phyloP scores from a whole-genome alignment of 108 stramenopile genomes.

The Cyclotella atomus region DNA sequence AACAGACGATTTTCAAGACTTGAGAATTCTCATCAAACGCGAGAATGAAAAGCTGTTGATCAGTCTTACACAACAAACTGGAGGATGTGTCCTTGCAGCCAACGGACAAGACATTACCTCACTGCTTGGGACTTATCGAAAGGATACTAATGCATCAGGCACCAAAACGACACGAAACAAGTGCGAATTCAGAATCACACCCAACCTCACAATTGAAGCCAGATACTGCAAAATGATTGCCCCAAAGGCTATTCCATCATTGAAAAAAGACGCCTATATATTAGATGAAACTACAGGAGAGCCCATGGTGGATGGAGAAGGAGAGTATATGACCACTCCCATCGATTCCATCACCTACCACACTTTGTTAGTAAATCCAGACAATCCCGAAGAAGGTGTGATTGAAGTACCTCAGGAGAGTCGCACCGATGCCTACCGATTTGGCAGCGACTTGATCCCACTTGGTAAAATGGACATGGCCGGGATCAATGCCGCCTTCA shows the following conservation, averaged over 20 bases:
- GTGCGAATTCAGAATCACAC: conserved; percentile 70
- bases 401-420: conserved; percentile 47
- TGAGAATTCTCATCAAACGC: conserved; percentile 45
- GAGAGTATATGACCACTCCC: conserved; percentile 54
- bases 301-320: conserved; percentile 43
- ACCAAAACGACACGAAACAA: conserved; percentile 49
- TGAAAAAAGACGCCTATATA: conserved; percentile 49
- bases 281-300: conserved; percentile 49
- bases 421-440: conserved; percentile 61
- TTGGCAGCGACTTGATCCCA: conserved; percentile 78
- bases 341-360: conserved; percentile 46
- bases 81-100: conserved; percentile 74
- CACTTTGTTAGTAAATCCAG: conserved; percentile 48
- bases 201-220: conserved; percentile 57
- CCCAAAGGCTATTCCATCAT: conserved; percentile 48
- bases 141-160: conserved; percentile 4
- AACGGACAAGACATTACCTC: conserved; percentile 55
- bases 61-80: conserved; percentile 69
- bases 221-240: conserved; percentile 47
- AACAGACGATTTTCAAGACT: background rate
- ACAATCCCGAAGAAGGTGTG: conserved; percentile 38
- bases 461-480: conserved; percentile 72
- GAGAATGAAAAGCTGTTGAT: conserved; percentile 75
- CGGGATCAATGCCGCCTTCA: conserved; percentile 58
- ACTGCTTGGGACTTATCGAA: conserved; percentile 39